A percentile compares a stretch with the other conserved stretches of the same genome.
Conservation (phyloP, 192 early-diverging fungal species). For the Podila verticillata region DNA sequence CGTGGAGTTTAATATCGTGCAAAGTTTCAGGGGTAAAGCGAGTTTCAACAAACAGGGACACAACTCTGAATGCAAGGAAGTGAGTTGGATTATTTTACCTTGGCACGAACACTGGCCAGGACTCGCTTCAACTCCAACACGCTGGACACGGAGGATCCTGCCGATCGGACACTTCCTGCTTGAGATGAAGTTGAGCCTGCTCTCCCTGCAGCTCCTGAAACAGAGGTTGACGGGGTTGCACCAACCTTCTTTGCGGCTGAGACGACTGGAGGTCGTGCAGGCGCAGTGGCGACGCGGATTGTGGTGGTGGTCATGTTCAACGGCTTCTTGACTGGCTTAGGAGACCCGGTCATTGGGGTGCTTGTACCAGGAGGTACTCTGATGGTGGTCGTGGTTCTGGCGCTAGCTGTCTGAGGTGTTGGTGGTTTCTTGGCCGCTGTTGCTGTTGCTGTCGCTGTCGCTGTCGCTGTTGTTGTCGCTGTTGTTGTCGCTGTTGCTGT, state of each 20-base stretch:
- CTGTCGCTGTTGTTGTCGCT: neutral
- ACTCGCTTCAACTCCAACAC: conserved; percentile 25
- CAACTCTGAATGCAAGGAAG: too few relatives aligned
- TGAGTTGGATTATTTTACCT: conserved; percentile 7
- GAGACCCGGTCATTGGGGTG: neutral
- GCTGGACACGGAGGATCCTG: neutral
- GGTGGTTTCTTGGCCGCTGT: conserved; percentile 26
- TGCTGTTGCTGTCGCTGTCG: conserved; percentile 11
- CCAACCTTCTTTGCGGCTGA: too few relatives aligned
- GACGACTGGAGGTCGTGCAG: neutral
- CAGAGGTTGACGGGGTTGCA: neutral
- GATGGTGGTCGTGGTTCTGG: conserved; percentile 16
- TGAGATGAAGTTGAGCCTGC: conserved; percentile 1
- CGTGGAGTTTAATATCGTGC: too few relatives aligned
- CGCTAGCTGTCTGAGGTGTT: conserved; percentile 5
- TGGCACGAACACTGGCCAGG: conserved; percentile 13
- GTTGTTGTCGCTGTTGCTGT: neutral
- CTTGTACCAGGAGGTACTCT: neutral
- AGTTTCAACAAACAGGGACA: too few relatives aligned
- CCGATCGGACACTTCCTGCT: neutral
- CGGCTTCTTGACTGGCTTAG: conserved; percentile 10
- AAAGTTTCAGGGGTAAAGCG: too few relatives aligned
- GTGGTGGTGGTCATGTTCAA: conserved; percentile 45
- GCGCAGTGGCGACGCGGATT: conserved; percentile 13
- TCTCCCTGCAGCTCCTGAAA: neutral